phyloP scores from a whole-genome alignment of 192 early-diverging fungal species.

The Coemansia sp. region DNA sequence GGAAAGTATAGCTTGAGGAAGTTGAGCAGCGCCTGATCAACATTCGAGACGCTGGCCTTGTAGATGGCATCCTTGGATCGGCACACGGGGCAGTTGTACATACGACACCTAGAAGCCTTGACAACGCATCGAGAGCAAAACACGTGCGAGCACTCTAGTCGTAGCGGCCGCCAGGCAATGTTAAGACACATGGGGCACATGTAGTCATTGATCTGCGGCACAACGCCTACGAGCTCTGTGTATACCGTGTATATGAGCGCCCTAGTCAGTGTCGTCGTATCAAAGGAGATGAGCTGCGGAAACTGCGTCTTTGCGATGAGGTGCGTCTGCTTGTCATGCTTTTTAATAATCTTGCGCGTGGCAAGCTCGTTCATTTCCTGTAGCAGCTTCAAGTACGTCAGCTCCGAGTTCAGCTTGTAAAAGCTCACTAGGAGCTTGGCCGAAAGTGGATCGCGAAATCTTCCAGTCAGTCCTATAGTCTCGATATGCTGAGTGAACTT shows the following conservation, averaged over 20 bases:
- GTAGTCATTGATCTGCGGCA: conserved; percentile 82
- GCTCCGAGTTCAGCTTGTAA: conserved; percentile 66
- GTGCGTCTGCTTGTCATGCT: conserved; percentile 84
- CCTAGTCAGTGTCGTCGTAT: conserved; percentile 48
- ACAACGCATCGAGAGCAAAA: conserved; percentile 82
- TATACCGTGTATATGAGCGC: conserved; percentile 65
- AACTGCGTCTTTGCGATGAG: conserved; percentile 57
- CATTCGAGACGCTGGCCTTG: conserved; percentile 58
- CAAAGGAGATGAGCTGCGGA: conserved; percentile 39
- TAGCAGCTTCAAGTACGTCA: conserved; percentile 69
- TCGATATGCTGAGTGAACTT: conserved; percentile 54
- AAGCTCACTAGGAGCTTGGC: conserved; percentile 45
- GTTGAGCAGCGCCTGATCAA: conserved; percentile 67
- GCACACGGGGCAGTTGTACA: conserved; percentile 76
- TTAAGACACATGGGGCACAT: conserved; percentile 76
- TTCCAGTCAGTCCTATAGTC: conserved; percentile 20
- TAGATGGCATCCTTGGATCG: conserved; percentile 61
- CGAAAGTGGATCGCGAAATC: conserved; percentile 37
- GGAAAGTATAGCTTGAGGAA: conserved; percentile 79
- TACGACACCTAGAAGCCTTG: conserved; percentile 64
- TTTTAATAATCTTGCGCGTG: conserved; percentile 83
- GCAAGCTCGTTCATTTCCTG: conserved; percentile 75
- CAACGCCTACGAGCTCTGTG: conserved; percentile 63
- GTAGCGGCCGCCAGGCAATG: conserved; percentile 76
- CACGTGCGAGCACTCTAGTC: conserved; percentile 70